Percentiles rank a stretch among this genome's conserved stretches.
Conservation (phyloP, 805 yeast genomes). For the Hanseniaspora pseudoguilliermondii region DNA sequence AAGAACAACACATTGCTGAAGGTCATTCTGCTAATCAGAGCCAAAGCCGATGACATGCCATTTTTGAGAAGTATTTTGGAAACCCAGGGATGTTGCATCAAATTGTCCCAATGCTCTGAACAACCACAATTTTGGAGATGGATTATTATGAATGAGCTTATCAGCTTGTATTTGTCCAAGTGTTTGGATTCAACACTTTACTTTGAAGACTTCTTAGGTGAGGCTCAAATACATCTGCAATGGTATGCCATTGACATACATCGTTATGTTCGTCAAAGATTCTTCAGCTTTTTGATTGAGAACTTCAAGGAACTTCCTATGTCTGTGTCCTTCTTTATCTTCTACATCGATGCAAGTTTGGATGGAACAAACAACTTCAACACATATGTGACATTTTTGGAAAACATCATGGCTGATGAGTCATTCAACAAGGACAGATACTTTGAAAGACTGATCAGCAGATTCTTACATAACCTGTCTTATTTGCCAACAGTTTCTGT, state of each 20-base stretch:
- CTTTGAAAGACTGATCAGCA: slow-evolving; percentile 10
- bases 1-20: not conserved
- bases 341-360: not conserved
- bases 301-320: slow-evolving; percentile 6
- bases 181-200: not conserved
- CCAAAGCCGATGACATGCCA: not conserved
- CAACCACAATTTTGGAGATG: slow-evolving; percentile 6
- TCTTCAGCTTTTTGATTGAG: slow-evolving; percentile 6
- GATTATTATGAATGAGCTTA: not conserved
- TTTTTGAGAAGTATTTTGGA: slow-evolving; percentile 3
- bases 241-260: slow-evolving; percentile 11
- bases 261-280: not conserved
- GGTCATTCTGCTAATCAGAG: not conserved
- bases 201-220: slow-evolving; percentile 9
- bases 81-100: slow-evolving; percentile 9
- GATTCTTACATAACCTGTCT: slow-evolving; percentile 8
- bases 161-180: not conserved
- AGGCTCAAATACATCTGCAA: not conserved
- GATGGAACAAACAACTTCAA: not conserved
- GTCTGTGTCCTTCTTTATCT: slow-evolving; percentile 8
- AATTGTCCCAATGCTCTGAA: not conserved
- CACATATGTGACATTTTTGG: not conserved
- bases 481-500: slow-evolving; percentile 4
- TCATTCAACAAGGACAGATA: not conserved
- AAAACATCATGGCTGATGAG: not conserved